Evolutionary conservation across 1,284 basidiomycete genomes (phyloP), one percentile per base, ranked within the genome.

Genomic region (Pholiota adiposa): DNA sequence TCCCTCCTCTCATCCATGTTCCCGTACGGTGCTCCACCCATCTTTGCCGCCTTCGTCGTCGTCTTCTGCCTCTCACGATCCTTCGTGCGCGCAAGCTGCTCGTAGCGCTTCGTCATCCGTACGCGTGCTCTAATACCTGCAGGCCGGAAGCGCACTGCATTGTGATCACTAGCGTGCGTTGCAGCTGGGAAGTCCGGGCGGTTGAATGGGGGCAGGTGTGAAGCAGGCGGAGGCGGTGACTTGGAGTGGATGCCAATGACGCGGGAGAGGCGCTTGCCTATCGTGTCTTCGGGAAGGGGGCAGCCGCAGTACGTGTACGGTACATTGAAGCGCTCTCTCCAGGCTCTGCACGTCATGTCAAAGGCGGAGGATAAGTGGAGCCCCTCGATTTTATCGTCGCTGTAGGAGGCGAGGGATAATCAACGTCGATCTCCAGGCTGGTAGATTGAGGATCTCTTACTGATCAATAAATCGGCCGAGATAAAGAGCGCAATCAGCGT

Each of bases 301-400:
- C 81, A 83, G 0, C 81, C 80, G 48, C 82, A 83, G 61, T 82
- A 73, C 0, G 73, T 79, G 65, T 83, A 84, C 5, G 72, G 60
- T 14, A 75, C 68, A 41, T 71, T 69, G 64, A 77, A 83, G 3
- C 79, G 77, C 1, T 68, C 59, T 34, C 65, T 73, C 82, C 82
- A 83, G 21, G 75, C 76, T 12, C 73, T 74, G 53, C 77, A 80
- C 1, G 81, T 83, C 5, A 73, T 56, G 31, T 83, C 79, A 54
- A 83, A 83, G 0, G 75, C 70, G 0, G 71, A 71, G 0, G 79
- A 71, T 0, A 83, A 73, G n/a, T 70, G 65, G n/a, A 70, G 64
- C 56, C 78, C 77, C 31, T 78, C 79, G 0, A 83, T 72, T 61
- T 81, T 82, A 67, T 83, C 80, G 56, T 82, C 79, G 29, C 80